Base-by-base conservation (phyloP, 225 moss, liverwort and hornwort species). In the Anthoceros angustus region DNA sequence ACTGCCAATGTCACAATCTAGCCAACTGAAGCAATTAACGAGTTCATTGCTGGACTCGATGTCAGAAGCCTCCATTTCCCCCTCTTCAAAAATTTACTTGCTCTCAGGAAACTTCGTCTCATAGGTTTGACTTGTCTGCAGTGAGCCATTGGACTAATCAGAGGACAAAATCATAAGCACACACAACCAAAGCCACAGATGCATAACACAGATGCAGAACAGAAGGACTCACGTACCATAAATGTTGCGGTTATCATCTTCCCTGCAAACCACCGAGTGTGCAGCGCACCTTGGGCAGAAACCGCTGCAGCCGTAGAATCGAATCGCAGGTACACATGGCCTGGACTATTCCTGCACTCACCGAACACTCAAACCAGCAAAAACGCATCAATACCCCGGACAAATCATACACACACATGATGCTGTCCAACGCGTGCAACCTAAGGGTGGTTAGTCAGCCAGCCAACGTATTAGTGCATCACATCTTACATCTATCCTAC, bases 161-260 rank as follows among this genome's bases (percentile, higher is more conserved):
- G 40, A 62, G 6, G 0, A 42, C 7, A 66, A 48, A 26, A 23
- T 25, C 18, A 32, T 8, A 5, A 42, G 15, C 24, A 9, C 8
- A 40, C 38, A 50, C 41, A 5, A 12, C 2, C 26, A 38, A 32
- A 39, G 2, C 42, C 32, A 46, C 43, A 9, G 3, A 2, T 40
- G 12, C 0, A 0, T 40, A 39, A 25, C 32, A 46, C 43, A 9
- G 3, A 2, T 40, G 12, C 0, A 0, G 26, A 39, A 25, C 26
- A 41, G 40, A 40, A 11, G 10, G 26, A 42, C 64, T 42, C 12
- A 71, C 69, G 10, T 77, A 98, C 95, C 95, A 98, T 87, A 48
- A 87, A 98, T 26, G 87, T 89, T 16, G 95, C 92, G 16, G 95
- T 98, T 18, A 98, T 98, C 95, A 89, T 98, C 72, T 98, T 98